These are phyloP conservation scores for Davidsoniella australis DNA, from an alignment of 2,329 filamentous ascomycete species.

Conservation along the genomic window DNA sequence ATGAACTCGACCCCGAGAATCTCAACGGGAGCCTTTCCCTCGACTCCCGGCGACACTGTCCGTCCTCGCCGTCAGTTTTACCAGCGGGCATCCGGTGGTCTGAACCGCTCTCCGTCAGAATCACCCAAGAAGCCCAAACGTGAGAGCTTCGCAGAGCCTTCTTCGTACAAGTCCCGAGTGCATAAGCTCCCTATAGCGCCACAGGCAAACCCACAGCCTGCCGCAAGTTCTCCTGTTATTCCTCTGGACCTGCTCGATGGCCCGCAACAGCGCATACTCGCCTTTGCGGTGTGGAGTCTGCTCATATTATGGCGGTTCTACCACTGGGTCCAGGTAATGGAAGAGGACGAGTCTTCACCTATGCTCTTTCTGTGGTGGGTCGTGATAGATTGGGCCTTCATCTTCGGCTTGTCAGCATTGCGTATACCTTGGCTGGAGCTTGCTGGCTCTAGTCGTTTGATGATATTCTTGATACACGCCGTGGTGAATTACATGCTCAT, in stretches of 20 bases:
- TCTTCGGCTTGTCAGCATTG: conserved; percentile 73
- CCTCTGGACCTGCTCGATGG: conserved; percentile 70
- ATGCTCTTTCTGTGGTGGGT: conserved; percentile 91
- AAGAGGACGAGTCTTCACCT: conserved; percentile 74
- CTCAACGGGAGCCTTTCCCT: conserved; percentile 11
- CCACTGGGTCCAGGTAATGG: conserved; percentile 63
- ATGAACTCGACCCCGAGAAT: conserved; percentile 12
- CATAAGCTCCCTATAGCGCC: conserved; percentile 30
- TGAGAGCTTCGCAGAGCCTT: not conserved
- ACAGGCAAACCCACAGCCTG: conserved; percentile 18
- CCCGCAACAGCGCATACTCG: conserved; percentile 78
- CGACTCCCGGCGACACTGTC: conserved; percentile 10
- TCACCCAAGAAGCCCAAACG: conserved; percentile 1
- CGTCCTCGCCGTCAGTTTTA: conserved; percentile 11
- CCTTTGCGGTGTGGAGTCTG: conserved; percentile 58
- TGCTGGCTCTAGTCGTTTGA: conserved; percentile 55
- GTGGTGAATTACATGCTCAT: conserved; percentile 71
- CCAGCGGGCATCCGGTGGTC: conserved; percentile 3
- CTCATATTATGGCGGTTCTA: conserved; percentile 73
- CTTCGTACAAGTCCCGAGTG: conserved; percentile 6
- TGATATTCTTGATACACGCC: conserved; percentile 55
- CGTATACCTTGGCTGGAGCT: conserved; percentile 95
- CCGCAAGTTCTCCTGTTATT: conserved; percentile 46
- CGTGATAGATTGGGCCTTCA: conserved; percentile 65
- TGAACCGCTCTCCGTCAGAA: conserved; percentile 5